phyloP scores from a whole-genome alignment of 306 rosid genomes.

The Mucuna pruriens region DNA sequence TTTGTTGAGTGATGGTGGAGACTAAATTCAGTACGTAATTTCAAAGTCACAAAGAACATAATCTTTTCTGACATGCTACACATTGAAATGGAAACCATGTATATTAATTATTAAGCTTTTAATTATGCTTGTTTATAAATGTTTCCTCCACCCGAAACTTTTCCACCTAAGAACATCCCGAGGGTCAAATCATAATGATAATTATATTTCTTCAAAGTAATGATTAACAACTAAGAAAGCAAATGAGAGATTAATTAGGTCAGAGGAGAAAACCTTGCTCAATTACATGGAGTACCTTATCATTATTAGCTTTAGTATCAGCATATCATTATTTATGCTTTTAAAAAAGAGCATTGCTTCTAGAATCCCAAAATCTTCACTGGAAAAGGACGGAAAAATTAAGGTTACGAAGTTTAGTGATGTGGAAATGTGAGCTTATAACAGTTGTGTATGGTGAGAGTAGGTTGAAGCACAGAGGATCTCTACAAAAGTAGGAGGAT shows the following conservation, averaged over 20 bases:
- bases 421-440: not conserved
- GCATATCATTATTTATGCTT: not conserved
- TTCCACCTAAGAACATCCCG: slow-evolving; percentile 13
- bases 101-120: slow-evolving; percentile 6
- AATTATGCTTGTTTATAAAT: slow-evolving; percentile 3
- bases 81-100: slow-evolving; percentile 27
- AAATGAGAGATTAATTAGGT: slow-evolving; percentile 26
- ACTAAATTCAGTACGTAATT: slow-evolving; percentile 6
- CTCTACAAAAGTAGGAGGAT: not conserved
- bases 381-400: not conserved
- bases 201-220: slow-evolving; percentile 40
- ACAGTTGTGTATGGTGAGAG: not conserved
- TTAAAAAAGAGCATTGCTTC: not conserved
- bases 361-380: not conserved
- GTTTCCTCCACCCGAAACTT: slow-evolving; percentile 30
- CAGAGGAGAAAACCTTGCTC: not conserved
- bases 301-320: not conserved
- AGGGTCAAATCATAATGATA: slow-evolving; percentile 34
- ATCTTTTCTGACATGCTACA: not conserved
- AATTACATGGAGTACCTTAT: not conserved
- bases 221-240: slow-evolving; percentile 41
- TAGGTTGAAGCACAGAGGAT: not conserved
- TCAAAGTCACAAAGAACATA: slow-evolving; percentile 22
- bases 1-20: slow-evolving; percentile 3
- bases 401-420: not conserved